These are phyloP conservation scores for Dimocarpus longan DNA, from an alignment of 345 rosid genomes.

Conservation along the genomic window DNA sequence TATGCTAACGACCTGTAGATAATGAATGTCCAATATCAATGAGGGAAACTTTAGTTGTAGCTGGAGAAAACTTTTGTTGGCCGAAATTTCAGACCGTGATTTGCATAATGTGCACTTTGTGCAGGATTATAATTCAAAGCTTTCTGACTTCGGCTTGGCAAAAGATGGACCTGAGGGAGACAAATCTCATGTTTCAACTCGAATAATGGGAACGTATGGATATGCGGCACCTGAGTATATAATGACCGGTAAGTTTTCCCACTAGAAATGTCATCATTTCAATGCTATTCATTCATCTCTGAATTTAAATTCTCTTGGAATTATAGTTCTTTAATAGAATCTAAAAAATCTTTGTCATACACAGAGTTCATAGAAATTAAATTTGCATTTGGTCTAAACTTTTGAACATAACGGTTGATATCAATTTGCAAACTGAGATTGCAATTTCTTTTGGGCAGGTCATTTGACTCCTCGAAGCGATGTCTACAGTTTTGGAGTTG, in stretches of 20 bases:
- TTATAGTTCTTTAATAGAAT: too few relatives aligned
- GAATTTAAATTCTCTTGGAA: too few relatives aligned
- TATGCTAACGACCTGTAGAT: neutral
- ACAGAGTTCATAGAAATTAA: too few relatives aligned
- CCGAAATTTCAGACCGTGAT: neutral
- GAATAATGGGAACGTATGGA: slow-evolving; percentile 99
- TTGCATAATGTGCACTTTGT: slow-evolving; percentile 1
- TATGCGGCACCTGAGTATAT: slow-evolving; percentile 98
- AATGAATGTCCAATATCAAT: neutral
- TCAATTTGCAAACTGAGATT: too few relatives aligned
- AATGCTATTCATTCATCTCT: too few relatives aligned
- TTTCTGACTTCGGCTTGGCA: slow-evolving; percentile 95
- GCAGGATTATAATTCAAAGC: slow-evolving; percentile 93
- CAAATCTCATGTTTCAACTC: slow-evolving; percentile 95
- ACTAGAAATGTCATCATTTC: too few relatives aligned
- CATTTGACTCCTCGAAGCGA: slow-evolving; percentile 89
- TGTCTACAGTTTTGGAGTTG: slow-evolving; percentile 86
- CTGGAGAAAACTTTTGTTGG: neutral
- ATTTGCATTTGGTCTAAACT: neutral
- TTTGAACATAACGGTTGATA: neutral
- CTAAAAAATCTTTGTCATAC: too few relatives aligned
- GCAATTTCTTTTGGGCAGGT: slow-evolving; percentile 41
- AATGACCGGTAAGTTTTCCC: slow-evolving; percentile 70
- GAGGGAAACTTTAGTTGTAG: too few relatives aligned
- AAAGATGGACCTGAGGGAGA: slow-evolving; percentile 99